Conservation (phyloP, 352 stramenopile genomes). For the Globisporangium echinulatum region DNA sequence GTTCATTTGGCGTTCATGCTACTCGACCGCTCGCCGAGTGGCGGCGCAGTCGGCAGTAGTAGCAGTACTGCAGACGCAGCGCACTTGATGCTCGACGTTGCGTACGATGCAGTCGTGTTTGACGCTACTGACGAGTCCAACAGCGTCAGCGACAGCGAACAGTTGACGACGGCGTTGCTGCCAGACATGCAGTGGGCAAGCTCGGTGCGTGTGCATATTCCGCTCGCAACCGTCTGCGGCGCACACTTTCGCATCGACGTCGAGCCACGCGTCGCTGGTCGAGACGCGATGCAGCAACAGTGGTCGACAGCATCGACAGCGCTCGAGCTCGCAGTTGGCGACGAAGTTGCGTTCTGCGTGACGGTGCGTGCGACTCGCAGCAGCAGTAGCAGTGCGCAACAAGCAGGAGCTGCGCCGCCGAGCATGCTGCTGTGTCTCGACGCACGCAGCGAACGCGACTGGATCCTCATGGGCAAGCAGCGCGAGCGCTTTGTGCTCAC, state of each 20-base stretch:
- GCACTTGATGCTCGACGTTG: slow-evolving; percentile 2
- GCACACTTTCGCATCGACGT: slow-evolving; percentile 39
- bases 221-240: slow-evolving; percentile 21
- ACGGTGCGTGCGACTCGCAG: slow-evolving; percentile 21
- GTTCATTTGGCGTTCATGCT: slow-evolving; percentile 39
- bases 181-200: slow-evolving; percentile 2
- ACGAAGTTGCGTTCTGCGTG: slow-evolving; percentile 48
- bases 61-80: slow-evolving; percentile 1
- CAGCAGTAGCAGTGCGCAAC: background rate
- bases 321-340: slow-evolving; percentile 17
- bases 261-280: slow-evolving; percentile 8
- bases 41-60: too few relatives aligned
- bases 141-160: too few relatives aligned
- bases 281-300: background rate
- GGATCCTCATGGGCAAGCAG: slow-evolving; percentile 63
- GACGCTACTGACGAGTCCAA: too few relatives aligned
- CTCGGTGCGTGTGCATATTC: slow-evolving; percentile 21
- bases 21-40: background rate
- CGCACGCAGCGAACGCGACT: slow-evolving; percentile 45
- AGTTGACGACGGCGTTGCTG: background rate
- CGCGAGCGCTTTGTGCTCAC: slow-evolving; percentile 34
- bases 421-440: slow-evolving; percentile 42
- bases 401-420: background rate
- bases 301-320: background rate
- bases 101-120: too few relatives aligned